Percentiles rank a stretch among this genome's conserved stretches.
phyloP scores from a whole-genome alignment of 352 stramenopile species.

The Phytopythium kandeliae region DNA sequence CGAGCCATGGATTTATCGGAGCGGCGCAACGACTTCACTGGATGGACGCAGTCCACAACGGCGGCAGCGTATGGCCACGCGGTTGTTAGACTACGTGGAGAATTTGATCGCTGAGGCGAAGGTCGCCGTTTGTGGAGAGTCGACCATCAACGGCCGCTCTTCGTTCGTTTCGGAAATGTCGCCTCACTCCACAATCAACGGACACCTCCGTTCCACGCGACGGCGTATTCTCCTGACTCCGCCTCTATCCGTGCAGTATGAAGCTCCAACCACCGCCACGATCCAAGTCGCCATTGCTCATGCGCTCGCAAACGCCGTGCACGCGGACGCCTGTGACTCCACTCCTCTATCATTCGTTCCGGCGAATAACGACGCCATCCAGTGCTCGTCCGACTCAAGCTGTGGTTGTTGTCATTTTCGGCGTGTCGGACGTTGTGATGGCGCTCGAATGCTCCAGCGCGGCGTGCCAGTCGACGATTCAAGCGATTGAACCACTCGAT shows the following conservation, averaged over 20 bases:
- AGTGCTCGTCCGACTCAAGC: slow-evolving; percentile 23
- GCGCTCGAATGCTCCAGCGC: slow-evolving; percentile 19
- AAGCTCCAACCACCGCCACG: slow-evolving; percentile 14
- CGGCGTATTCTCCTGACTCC: background rate
- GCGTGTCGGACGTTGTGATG: slow-evolving; percentile 12
- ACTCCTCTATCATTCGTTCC: slow-evolving; percentile 14
- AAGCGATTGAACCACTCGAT: slow-evolving; percentile 15
- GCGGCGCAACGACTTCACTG: no score
- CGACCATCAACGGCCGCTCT: no score
- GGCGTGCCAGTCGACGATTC: slow-evolving; percentile 21
- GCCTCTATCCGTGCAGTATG: slow-evolving; percentile 16
- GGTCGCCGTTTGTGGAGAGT: no score
- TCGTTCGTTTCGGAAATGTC: no score
- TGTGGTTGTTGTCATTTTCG: slow-evolving; percentile 19
- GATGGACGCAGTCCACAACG: no score
- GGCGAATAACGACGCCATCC: slow-evolving; percentile 8
- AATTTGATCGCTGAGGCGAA: no score
- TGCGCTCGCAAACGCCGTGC: slow-evolving; percentile 11
- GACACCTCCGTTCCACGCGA: background rate
- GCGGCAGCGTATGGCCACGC: no score
- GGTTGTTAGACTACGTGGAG: no score
- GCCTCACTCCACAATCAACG: background rate
- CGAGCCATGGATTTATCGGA: no score
- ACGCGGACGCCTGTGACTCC: slow-evolving; percentile 21
- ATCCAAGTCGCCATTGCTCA: slow-evolving; percentile 8